Evolutionary conservation across 2,329 filamentous ascomycete genomes (phyloP), one percentile per base, ranked within the genome.

Genomic region (Samsoniella hepiali): DNA sequence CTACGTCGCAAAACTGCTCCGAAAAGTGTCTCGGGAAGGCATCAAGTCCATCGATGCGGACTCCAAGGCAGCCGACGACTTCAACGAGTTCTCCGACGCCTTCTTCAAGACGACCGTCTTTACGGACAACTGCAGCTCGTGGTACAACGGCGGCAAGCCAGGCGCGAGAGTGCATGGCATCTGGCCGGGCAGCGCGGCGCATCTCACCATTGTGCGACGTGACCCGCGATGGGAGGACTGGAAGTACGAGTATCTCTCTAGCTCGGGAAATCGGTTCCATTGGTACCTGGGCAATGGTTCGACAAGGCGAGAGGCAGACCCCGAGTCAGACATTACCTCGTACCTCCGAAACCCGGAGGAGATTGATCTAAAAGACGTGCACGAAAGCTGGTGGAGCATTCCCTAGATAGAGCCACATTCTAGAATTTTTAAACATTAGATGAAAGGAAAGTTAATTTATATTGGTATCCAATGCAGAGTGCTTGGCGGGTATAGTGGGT

Each of bases 111-210:
- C 73, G 29, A 86, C 83, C 0, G 83, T 86, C 1, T 73, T 88
- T 63, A 79, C 81, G 0, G 85, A 88, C 59, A 83, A 84, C 63
- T 91, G 89, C 71, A 86, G 83, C 47, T 88, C 85, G 0, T 91
- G 89, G 89, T 89, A 89, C 64, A 91, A 91, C 65, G 86, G 88
- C 13, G 86, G 85, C 0, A 75, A 76, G 6, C 82, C 87, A 0
- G 88, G 88, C 0, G 82, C 80, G 0, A 77, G 87, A 4, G 86
- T 91, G 31, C 86, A 90, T 66, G 88, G 88, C 0, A 71, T 90
- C 7, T 92, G 88, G 84, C 89, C 89, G 0, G 88, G 88, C 0
- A 89, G 85, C 67, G 87, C 87, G 1, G 78, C 82, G 0, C 86
- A 89, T 68, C 75, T 86, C 38, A 87, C 86, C 2, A 79, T 84